Evolutionary conservation across 2,329 filamentous ascomycete species (phyloP), one percentile per base, ranked within the genome.

Genomic region (Cercospora nicotianae): DNA sequence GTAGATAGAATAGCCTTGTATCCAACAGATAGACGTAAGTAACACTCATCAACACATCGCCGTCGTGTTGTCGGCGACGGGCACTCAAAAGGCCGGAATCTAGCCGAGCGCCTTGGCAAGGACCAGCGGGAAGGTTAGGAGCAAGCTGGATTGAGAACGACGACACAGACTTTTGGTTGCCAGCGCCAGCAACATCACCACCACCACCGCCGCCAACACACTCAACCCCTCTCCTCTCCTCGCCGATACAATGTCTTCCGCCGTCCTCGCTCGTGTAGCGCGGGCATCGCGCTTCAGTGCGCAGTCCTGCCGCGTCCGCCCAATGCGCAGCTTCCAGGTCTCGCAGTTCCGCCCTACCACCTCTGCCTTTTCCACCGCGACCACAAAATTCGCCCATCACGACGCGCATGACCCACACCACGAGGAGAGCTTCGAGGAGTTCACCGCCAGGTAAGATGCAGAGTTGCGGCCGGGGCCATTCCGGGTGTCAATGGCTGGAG

Each of bases 341-440:
- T 62, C 69, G 45, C 65, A 74, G 72, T 73, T 74, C 73, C 73
- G 72, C 69, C 71, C 73, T 64, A 70, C 70, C 69, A 70, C 71
- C 57, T 67, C 66, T 60, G 67, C 72, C 72, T 85, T 87, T 76
- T 86, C 86, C 76, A 86, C 85, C 77, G 82, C 82, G 74, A 81
- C 81, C 75, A 84, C 78, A 64, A 74, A 75, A 65, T 67, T 75
- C 69, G 70, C 76, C 64, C 77, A 75, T 67, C 72, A 76, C 74
- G 75, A 79, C 74, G 71, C 77, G 64, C 77, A 78, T 67, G 83
- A 86, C 72, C 82, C 82, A 79, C 92, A 96, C 83, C 88, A 90
- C 79, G 95, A 99, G 83, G 95, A 99, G 89, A 96, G 91, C 78
- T 99, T 97, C 77, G 95, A 99, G 87, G 94, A 98, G 86, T 99